These are phyloP conservation scores for Microbotryum scabiosae DNA, from an alignment of 1,284 basidiomycete species.

Conservation along the genomic window DNA sequence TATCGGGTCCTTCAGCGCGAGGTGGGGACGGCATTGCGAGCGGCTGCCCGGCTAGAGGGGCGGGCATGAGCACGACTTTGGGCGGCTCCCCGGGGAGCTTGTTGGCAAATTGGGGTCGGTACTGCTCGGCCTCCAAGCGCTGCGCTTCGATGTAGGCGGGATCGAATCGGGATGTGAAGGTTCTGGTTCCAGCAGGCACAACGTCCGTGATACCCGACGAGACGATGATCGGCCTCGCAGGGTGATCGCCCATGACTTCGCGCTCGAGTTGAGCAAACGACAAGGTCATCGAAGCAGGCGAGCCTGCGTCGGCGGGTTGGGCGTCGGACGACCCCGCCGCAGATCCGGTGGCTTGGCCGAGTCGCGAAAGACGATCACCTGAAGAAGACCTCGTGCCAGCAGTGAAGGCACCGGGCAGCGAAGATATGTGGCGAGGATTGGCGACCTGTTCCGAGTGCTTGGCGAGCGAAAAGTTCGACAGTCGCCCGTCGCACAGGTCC, in stretches of 20 bases:
- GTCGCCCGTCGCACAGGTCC: not conserved
- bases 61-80: constrained; percentile 24
- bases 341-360: not conserved
- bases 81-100: constrained; percentile 22
- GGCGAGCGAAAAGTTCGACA: no score
- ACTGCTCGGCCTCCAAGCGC: constrained; percentile 14
- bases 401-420: no score
- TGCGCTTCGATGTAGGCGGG: constrained; percentile 16
- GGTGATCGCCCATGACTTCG: not conserved
- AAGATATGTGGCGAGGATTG: no score
- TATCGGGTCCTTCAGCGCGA: constrained; percentile 13
- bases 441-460: no score
- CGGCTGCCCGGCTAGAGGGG: constrained; percentile 18
- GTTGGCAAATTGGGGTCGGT: constrained; percentile 20
- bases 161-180: constrained; percentile 27
- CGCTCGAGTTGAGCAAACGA: not conserved
- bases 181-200: not conserved
- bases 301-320: not conserved
- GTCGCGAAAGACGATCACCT: not conserved
- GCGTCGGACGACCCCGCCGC: not conserved
- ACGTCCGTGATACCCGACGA: constrained; percentile 3
- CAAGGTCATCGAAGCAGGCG: not conserved
- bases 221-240: not conserved
- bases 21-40: not conserved
- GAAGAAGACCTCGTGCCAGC: no score